Conservation (phyloP, 2,329 filamentous ascomycete genomes). For the Juglanconis sp. region DNA sequence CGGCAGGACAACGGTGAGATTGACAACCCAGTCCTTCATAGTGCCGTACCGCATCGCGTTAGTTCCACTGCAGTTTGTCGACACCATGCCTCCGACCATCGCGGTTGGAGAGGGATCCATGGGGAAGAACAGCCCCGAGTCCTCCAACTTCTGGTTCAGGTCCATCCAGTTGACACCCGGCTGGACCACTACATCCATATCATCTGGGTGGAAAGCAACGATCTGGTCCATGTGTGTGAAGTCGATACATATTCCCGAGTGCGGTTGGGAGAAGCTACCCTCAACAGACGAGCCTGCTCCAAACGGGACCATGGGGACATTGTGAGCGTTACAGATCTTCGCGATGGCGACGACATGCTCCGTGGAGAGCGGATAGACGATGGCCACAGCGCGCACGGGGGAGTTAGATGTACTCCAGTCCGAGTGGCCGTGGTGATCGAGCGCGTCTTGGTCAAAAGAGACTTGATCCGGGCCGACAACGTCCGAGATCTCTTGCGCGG, state of each 20-base stretch:
- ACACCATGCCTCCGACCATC: slow-evolving; percentile 58
- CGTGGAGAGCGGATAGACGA: slow-evolving; percentile 62
- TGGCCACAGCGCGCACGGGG: slow-evolving; percentile 58
- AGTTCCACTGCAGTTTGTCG: slow-evolving; percentile 63
- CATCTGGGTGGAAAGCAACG: slow-evolving; percentile 61
- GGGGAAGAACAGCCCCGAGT: slow-evolving; percentile 64
- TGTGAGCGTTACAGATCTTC: slow-evolving; percentile 58
- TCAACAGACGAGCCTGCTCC: slow-evolving; percentile 72
- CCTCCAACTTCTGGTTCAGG: slow-evolving; percentile 61
- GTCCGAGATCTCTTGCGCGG: slow-evolving; percentile 51
- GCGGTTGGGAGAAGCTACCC: slow-evolving; percentile 66
- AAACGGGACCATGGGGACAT: slow-evolving; percentile 58
- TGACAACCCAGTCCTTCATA: slow-evolving; percentile 74
- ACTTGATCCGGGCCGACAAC: slow-evolving; percentile 57
- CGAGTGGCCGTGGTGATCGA: slow-evolving; percentile 64
- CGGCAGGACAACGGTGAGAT: slow-evolving; percentile 67
- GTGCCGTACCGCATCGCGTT: slow-evolving; percentile 66
- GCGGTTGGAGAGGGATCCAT: slow-evolving; percentile 65
- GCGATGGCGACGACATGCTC: slow-evolving; percentile 63
- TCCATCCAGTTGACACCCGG: slow-evolving; percentile 66
- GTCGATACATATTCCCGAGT: slow-evolving; percentile 68
- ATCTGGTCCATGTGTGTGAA: slow-evolving; percentile 66
- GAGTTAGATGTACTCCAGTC: slow-evolving; percentile 71
- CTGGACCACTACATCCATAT: slow-evolving; percentile 70
- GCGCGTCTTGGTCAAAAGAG: slow-evolving; percentile 60